These are phyloP conservation scores for Paraconiothyrium sp. DNA, from an alignment of 2,329 filamentous ascomycete genomes.

Conservation along the genomic window DNA sequence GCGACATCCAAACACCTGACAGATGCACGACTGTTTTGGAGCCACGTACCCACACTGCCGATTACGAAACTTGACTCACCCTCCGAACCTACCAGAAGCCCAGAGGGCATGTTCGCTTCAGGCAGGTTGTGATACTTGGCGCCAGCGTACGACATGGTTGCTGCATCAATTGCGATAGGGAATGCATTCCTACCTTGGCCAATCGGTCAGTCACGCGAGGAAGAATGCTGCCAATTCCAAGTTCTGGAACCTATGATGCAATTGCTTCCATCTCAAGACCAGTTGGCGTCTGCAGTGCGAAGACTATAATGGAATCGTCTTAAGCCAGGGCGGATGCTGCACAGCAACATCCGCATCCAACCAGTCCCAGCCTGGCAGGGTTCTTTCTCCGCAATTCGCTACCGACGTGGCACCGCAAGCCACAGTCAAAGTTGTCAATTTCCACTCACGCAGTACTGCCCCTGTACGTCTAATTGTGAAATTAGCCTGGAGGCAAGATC, in stretches of 20 bases:
- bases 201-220: not conserved
- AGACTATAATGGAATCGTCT: not conserved
- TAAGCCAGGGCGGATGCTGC: not conserved
- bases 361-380: slow-evolving; percentile 8
- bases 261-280: not conserved
- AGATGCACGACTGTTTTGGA: slow-evolving; percentile 3
- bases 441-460: slow-evolving; percentile 8
- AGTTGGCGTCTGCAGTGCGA: not conserved
- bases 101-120: not conserved
- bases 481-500: slow-evolving; percentile 18
- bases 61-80: not conserved
- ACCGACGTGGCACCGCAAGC: slow-evolving; percentile 13
- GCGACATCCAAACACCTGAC: slow-evolving; percentile 3
- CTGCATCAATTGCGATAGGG: slow-evolving; percentile 7
- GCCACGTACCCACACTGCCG: slow-evolving; percentile 3
- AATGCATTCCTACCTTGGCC: slow-evolving; percentile 9
- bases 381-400: slow-evolving; percentile 19
- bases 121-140: slow-evolving; percentile 14
- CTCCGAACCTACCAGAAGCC: not conserved
- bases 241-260: slow-evolving; percentile 1
- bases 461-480: slow-evolving; percentile 4
- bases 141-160: slow-evolving; percentile 5
- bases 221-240: not conserved
- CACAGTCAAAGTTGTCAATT: slow-evolving; percentile 14
- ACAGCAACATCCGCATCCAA: not conserved